Conservation (phyloP, 208 protist species). For the Porcisia hertigi region DNA sequence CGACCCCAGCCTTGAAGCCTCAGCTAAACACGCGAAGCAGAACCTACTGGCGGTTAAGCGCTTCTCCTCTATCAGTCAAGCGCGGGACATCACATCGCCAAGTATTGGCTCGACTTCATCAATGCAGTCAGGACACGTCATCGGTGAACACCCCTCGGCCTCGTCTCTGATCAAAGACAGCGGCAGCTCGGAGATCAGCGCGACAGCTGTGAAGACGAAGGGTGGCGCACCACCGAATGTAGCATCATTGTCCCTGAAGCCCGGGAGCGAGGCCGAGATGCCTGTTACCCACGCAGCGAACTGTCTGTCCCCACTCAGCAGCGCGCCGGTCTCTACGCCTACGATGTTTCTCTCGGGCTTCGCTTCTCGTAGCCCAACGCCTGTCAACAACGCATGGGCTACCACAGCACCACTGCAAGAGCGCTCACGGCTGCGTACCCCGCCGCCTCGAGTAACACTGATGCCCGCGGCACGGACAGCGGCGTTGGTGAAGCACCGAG, state of each 20-base stretch:
- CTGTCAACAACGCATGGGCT: not conserved
- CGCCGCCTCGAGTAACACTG: not conserved
- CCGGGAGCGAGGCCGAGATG: not conserved
- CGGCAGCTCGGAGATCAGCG: not conserved
- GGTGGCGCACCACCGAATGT: not conserved
- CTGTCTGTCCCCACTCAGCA: not conserved
- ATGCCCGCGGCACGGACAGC: not conserved
- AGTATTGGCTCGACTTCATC: not conserved
- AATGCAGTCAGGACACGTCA: not conserved
- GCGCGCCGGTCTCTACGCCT: not conserved
- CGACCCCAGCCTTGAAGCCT: not conserved
- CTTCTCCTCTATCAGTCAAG: not conserved
- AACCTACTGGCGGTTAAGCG: not conserved
- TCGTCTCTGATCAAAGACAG: not conserved
- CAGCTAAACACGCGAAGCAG: not conserved
- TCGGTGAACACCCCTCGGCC: not conserved
- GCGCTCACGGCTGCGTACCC: not conserved
- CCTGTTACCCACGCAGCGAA: not conserved
- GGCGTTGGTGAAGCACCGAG: not conserved
- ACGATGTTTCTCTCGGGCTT: not conserved
- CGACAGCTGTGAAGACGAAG: not conserved
- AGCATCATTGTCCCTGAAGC: not conserved
- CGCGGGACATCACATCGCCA: not conserved
- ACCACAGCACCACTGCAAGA: not conserved
- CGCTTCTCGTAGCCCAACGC: conserved; percentile 5